A percentile compares a stretch with the other conserved stretches of the same genome.
Evolutionary conservation across 2,329 filamentous ascomycete genomes (phyloP).

Genomic region (Nigrospora oryzae): DNA sequence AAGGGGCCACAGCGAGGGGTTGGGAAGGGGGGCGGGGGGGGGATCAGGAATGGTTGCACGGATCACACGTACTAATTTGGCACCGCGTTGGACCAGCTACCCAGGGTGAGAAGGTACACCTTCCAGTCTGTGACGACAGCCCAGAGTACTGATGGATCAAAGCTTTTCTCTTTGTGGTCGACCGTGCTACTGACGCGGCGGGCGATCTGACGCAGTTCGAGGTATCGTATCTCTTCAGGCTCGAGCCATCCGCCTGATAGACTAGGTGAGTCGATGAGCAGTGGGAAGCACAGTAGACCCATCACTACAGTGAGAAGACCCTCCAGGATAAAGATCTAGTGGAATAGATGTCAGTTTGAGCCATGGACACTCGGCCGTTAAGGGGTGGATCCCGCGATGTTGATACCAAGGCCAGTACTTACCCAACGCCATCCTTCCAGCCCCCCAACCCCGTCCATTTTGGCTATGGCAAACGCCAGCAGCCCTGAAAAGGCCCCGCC

Average conservation of each 20-base stretch:
- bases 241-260: constrained; percentile 25
- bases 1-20: too few species aligned
- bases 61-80: too few species aligned
- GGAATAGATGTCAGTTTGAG: neutral
- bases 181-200: too few species aligned
- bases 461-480: constrained; percentile 32
- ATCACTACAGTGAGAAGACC: constrained; percentile 32
- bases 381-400: too few species aligned
- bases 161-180: too few species aligned
- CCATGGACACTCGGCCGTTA: too few species aligned
- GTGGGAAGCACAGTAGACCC: constrained; percentile 30
- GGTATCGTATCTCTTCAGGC: constrained; percentile 29
- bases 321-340: constrained; percentile 43
- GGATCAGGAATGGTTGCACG: too few species aligned
- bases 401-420: neutral
- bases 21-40: too few species aligned
- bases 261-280: constrained; percentile 32
- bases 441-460: constrained; percentile 35
- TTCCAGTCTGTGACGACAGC: too few species aligned
- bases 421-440: constrained; percentile 37
- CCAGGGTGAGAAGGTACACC: too few species aligned
- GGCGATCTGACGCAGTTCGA: constrained; percentile 12
- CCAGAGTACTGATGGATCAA: too few species aligned
- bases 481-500: constrained; percentile 37
- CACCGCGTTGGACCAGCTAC: too few species aligned